Evolutionary conservation across 192 early-diverging fungal species (phyloP).

Genomic region (Coemansia aciculifera): DNA sequence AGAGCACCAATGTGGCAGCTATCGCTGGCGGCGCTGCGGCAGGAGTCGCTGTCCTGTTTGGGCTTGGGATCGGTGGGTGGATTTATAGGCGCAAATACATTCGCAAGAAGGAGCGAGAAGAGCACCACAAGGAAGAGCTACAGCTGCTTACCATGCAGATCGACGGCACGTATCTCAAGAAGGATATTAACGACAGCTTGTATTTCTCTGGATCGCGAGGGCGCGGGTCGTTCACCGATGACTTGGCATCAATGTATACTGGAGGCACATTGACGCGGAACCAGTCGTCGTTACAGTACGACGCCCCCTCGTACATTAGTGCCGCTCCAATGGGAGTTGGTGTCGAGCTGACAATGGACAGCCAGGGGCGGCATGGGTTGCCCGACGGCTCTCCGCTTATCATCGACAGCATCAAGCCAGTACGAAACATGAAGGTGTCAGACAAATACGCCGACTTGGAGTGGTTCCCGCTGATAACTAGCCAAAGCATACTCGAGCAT

Average conservation of each 20-base stretch:
- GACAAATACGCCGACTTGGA: constrained; percentile 52
- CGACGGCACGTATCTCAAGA: constrained; percentile 35
- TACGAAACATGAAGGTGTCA: constrained; percentile 36
- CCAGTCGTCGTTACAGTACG: constrained; percentile 16
- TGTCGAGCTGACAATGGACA: constrained; percentile 44
- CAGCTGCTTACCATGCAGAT: constrained; percentile 48
- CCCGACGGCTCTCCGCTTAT: constrained; percentile 46
- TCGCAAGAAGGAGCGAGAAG: constrained; percentile 38
- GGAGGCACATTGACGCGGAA: constrained; percentile 31
- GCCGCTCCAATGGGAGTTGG: constrained; percentile 12
- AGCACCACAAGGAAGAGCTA: constrained; percentile 48
- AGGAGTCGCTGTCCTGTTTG: constrained; percentile 24
- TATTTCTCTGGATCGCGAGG: constrained; percentile 18
- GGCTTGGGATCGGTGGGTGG: constrained; percentile 23
- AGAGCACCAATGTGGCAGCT: constrained; percentile 20
- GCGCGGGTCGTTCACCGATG: constrained; percentile 36
- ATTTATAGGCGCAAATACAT: constrained; percentile 37
- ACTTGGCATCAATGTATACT: constrained; percentile 45
- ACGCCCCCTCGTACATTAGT: constrained; percentile 13
- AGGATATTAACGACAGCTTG: constrained; percentile 24
- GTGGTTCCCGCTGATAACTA: constrained; percentile 47
- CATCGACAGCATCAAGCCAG: constrained; percentile 33
- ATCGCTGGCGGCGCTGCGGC: constrained; percentile 37
- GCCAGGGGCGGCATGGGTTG: constrained; percentile 43
- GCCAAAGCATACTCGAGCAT: constrained; percentile 30